Evolutionary conservation across 1,139 yeast species (phyloP), one percentile per base, ranked within the genome.

Genomic region (Geotrichum histeridarum): DNA sequence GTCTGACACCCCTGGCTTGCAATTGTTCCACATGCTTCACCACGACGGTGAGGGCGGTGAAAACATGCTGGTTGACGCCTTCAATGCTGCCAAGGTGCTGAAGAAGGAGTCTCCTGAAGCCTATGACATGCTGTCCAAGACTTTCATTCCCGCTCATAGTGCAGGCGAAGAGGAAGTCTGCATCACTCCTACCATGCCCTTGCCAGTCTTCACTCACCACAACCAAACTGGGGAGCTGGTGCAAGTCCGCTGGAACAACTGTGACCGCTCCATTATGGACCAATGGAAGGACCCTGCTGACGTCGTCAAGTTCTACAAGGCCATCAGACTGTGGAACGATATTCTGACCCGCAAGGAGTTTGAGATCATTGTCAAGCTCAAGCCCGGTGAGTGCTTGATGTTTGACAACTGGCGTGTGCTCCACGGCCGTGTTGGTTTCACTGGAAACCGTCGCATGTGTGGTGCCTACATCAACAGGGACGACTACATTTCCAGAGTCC

Each of bases 341-440:
- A 74, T 84, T 50, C 77, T 85, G 54, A 74, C 77, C 57, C 74
- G 77, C 51, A 69, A 72, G 8, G 78, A 77, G 47, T 78, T 82
- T 63, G 86, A 82, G 64, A 71, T 81, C 42, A 76, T 77, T 60
- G 73, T 82, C 66, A 83, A 77, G 63, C 75, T 85, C 64, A 73
- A 70, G 53, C 91, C 91, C 0, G 91, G 90, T 2, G 83, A 81
- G 63, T 81, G 84, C 53, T 70, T 84, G 61, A 54, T 85, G 50
- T 84, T 85, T 65, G 90, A 85, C 65, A 85, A 85, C 67, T 84
- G 91, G 91, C 70, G 93, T 61, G 83, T 84, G 47, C 74, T 85
- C 69, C 93, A 85, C 65, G 83, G 86, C 31, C 76, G 91, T 64
- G 80, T 84, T 51, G 84, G 78, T 55, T 84, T 84, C 60, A 80